Percentiles rank a stretch among this genome's conserved stretches.
These are phyloP conservation scores for Solanum megistacrolobum DNA, from an alignment of 257 asterid species.

Conservation along the genomic window DNA sequence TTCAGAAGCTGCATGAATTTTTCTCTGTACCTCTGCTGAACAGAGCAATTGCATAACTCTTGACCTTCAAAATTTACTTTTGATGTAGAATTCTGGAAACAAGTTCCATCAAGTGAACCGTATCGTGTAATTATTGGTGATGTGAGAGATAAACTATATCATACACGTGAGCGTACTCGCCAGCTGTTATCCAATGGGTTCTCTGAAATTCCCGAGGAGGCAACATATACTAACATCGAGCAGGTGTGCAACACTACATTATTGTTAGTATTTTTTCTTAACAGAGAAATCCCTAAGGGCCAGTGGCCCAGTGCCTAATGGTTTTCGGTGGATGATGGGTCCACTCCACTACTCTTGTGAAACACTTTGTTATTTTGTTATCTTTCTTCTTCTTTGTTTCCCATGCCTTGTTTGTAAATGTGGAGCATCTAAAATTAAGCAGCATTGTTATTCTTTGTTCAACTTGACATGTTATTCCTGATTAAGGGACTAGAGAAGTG, in stretches of 20 bases:
- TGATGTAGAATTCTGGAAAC: slow-evolving; percentile 40
- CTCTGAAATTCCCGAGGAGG: slow-evolving; percentile 40
- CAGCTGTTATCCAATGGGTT: slow-evolving; percentile 30
- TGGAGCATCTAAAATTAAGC: not conserved
- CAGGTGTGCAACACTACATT: slow-evolving; percentile 16
- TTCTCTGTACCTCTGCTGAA: not conserved
- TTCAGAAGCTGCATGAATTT: not conserved
- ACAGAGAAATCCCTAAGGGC: not conserved
- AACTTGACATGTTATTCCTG: not conserved
- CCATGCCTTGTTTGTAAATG: not conserved
- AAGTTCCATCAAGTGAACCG: slow-evolving; percentile 34
- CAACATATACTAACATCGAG: slow-evolving; percentile 25
- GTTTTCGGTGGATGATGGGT: not conserved
- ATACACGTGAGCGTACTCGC: slow-evolving; percentile 46
- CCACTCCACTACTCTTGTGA: not conserved
- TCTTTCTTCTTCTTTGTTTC: not conserved
- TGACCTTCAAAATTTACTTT: not conserved
- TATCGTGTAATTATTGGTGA: slow-evolving; percentile 41
- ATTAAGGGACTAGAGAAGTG: not conserved
- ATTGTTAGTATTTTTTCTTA: not conserved
- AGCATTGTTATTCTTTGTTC: not conserved
- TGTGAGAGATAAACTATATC: slow-evolving; percentile 38
- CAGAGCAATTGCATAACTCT: not conserved
- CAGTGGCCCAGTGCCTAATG: not conserved
- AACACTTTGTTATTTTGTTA: not conserved